Conservation (phyloP, 139 green algal genomes). For the Closterium sp. region DNA sequence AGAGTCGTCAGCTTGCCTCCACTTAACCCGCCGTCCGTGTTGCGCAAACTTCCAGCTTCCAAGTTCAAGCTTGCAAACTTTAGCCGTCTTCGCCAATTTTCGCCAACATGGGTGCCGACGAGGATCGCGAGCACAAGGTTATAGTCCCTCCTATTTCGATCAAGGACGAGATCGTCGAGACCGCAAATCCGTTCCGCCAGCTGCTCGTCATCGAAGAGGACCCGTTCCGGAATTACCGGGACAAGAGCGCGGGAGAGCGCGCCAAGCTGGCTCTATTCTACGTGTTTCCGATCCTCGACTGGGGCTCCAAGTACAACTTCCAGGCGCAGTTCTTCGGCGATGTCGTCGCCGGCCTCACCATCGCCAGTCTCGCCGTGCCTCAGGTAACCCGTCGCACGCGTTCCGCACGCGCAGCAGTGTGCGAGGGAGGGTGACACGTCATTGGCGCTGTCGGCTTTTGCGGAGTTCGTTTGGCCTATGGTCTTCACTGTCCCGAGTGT, state of each 20-base stretch:
- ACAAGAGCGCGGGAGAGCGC: slow-evolving; percentile 9
- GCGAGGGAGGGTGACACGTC: no score
- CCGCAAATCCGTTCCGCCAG: background rate
- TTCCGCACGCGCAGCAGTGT: no score
- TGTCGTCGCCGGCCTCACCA: slow-evolving; percentile 39
- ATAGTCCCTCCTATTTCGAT: background rate
- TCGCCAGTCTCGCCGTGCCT: slow-evolving; percentile 45
- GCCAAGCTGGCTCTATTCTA: slow-evolving; percentile 10
- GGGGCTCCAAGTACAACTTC: slow-evolving; percentile 10
- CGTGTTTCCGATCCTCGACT: slow-evolving; percentile 24
- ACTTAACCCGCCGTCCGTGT: no score
- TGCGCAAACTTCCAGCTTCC: no score
- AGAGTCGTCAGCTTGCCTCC: no score
- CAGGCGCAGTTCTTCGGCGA: slow-evolving; percentile 33
- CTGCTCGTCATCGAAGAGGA: slow-evolving; percentile 26
- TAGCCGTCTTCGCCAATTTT: no score
- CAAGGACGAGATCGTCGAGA: background rate
- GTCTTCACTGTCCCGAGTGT: no score
- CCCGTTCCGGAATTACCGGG: slow-evolving; percentile 18
- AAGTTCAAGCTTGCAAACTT: no score
- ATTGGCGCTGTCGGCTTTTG: no score
- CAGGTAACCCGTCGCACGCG: slow-evolving; percentile 19
- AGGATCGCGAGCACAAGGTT: background rate
- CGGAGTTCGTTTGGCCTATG: no score
- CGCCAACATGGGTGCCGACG: background rate